Evolutionary conservation across 2,329 filamentous ascomycete species (phyloP).

Genomic region (Paecilomyces variotii): DNA sequence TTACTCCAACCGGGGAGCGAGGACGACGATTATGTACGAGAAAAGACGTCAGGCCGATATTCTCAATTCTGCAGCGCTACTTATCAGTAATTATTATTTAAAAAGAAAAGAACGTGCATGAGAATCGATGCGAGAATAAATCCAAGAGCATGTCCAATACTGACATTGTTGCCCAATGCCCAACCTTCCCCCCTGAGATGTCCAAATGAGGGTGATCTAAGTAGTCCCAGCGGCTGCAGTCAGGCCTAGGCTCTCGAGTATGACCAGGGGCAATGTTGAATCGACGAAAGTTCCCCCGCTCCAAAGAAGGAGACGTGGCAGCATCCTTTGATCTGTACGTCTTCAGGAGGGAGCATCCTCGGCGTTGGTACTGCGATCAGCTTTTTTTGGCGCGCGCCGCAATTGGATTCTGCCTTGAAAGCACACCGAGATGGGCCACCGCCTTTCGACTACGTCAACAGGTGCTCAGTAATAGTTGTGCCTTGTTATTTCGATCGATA

Average conservation of each 20-base stretch:
- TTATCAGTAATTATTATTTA: background rate
- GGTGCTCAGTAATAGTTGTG: background rate
- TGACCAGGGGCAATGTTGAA: background rate
- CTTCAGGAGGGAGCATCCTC: background rate
- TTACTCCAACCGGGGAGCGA: background rate
- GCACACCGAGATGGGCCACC: background rate
- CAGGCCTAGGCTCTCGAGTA: background rate
- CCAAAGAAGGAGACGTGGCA: background rate
- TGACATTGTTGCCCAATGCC: background rate
- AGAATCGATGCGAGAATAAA: background rate
- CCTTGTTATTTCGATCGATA: background rate
- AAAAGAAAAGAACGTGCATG: background rate
- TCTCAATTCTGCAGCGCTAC: background rate
- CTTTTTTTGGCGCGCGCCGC: background rate
- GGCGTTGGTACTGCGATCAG: background rate
- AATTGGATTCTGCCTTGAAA: background rate
- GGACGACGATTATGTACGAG: background rate
- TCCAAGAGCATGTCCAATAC: background rate
- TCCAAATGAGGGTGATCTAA: background rate
- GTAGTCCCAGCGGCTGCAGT: background rate
- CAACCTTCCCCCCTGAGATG: background rate
- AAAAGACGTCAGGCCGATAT: background rate
- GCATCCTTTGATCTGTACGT: background rate
- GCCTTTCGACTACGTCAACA: constrained; percentile 1
- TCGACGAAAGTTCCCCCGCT: background rate